Evolutionary conservation across 2,329 filamentous ascomycete species (phyloP), one percentile per base, ranked within the genome.

Genomic region (Fusarium graminum): DNA sequence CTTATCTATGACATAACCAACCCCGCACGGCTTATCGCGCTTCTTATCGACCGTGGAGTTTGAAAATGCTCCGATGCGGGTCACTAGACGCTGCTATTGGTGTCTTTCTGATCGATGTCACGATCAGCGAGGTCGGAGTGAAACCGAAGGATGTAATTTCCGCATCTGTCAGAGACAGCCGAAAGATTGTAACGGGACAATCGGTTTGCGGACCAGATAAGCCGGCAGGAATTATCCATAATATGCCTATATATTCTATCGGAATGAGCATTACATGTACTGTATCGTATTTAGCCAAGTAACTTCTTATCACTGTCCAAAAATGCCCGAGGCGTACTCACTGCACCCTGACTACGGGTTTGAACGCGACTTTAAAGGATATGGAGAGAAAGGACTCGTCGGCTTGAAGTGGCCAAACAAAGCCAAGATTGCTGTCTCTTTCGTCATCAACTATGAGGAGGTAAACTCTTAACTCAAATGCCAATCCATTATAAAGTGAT

Each of bases 401-500:
- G 52, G 56, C 4, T 26, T 59, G 19, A 43, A 43, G 19, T 59
- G 56, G 56, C 56, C 43, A 4, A 59, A 59, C 0, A 43, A 59
- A 2, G 52, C 52, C 9, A 59, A 43, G 2, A 51, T 59, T 0
- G 52, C 56, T 2, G 30, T 59, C 4, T 59, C 52, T 0, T 59
- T 59, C 4, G 52, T 59, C 19, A 59, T 59, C 2, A 59, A 59
- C 19, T 58, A 59, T 4, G 56, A 59, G 14, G 56, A 59, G 30
- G 56, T 55, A 14, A 45, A 2, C 3, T 2, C 5, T 4, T 7
- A 8, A 28, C 2, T 17, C 7, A 28, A 3, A 9, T 16, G 14
- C 8, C 2, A 10, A 22, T 6, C 10, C 7, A 2, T 3, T 11
- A 3, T 22, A 14, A n/a, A 22, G 25, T 22, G 3, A 19, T 6